Evolutionary conservation across 1,284 basidiomycete species (phyloP), one percentile per base, ranked within the genome.

Genomic region (Agaricales sp.): DNA sequence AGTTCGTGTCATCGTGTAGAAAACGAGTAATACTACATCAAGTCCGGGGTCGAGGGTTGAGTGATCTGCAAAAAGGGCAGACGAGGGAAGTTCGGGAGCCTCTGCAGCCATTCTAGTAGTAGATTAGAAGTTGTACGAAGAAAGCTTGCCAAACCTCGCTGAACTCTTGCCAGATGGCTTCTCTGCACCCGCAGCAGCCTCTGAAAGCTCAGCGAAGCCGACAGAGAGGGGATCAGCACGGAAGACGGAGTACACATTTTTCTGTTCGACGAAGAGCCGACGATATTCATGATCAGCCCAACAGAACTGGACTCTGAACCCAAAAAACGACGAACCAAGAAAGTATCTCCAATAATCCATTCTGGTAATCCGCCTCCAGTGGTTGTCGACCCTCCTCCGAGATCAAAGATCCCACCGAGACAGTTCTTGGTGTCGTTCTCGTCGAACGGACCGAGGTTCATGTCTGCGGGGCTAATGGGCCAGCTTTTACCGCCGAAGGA

Each of bases 271-370:
- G n/a, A n/a, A n/a, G n/a, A n/a, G n/a, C n/a, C n/a, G n/a, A n/a
- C n/a, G n/a, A n/a, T n/a, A n/a, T n/a, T n/a, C n/a, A n/a, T n/a
- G n/a, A 18, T 4, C 11, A 4, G 4, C 12, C 11, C 14, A 16
- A 45, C 20, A 45, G 35, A 12, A 11, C 19, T 14, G n/a, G n/a
- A n/a, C n/a, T n/a, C n/a, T n/a, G n/a, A n/a, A n/a, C 18, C 4
- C 24, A 35, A n/a, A 35, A n/a, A n/a, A n/a, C n/a, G n/a, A n/a
- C n/a, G 30, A 8, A 35, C 30, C 55, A 80, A 65, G 70, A 87
- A 87, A 2, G 78, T 78, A 56, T 82, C 83, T 19, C 84, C 84
- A 25, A 86, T 64, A 53, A 87, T 79, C 75, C 78, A 83, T 4
- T 58, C 50, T 0, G 74, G 73, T 19, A 60, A 56, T 50, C 59